Evolutionary conservation across 2,329 filamentous ascomycete species (phyloP), one percentile per base, ranked within the genome.

Genomic region (Rutstroemia sp.): DNA sequence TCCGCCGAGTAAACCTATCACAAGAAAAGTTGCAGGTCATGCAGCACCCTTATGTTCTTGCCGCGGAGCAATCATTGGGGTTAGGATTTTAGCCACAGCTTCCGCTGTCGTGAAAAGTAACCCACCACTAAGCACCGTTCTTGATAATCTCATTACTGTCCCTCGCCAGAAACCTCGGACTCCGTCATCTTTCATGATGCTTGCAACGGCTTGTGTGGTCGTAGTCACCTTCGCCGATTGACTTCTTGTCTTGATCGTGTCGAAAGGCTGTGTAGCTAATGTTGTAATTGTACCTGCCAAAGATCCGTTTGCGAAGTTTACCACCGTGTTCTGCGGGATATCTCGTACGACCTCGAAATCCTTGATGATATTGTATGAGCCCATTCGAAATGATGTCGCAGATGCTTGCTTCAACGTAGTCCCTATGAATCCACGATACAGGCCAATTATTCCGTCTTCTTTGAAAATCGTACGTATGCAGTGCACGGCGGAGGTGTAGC

Each of bases 131-230:
- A 87, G 76, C 0, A 87, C 75, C 3, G 84, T 77, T 59, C 84
- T 69, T 0, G 83, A 83, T 23, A 88, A 65, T 56, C 85, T 74
- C 84, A 88, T 87, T 0, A 81, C 81, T 36, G 83, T 87, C 0
- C 84, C 84, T 57, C 78, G 81, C 84, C 84, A 88, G 59, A 87
- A 82, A 0, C 79, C 83, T 40, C 72, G 74, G 2, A 86, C 60
- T 0, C 84, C 84, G 60, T 79, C 77, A 61, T 86, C 81, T 0
- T 70, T 67, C 52, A 81, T 66, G 4, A 87, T 74, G 52, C 75
- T 77, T 51, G 70, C 72, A 3, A 83, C 72, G 0, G 83, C 82
- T 59, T 86, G 80, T 0, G 72, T 67, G 2, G 81, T 82, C 1
- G 76, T 79, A 2, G 79, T 78, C 4, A 80, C 82, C 21, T 75